A percentile compares a stretch with the other conserved stretches of the same genome.
Evolutionary conservation across 2,329 filamentous ascomycete species (phyloP).

Genomic region (Chaetomium sp.): DNA sequence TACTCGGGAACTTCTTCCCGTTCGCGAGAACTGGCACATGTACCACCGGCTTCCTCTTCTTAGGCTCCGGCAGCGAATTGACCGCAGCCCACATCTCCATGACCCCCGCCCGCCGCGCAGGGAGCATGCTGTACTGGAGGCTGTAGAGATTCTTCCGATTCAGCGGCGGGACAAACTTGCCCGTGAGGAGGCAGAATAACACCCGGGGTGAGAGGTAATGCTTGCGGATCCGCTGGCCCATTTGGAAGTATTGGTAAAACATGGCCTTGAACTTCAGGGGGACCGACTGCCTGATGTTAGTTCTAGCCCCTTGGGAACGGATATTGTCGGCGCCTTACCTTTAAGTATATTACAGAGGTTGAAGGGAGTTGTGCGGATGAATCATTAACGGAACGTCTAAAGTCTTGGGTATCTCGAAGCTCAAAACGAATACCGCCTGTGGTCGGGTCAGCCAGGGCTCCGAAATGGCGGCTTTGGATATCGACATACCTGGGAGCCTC

Average conservation of each 20-base stretch:
- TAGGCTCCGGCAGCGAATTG: slow-evolving; percentile 51
- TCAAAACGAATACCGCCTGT: slow-evolving; percentile 85
- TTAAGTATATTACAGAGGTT: slow-evolving; percentile 82
- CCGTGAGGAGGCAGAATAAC: slow-evolving; percentile 82
- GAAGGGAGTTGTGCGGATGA: slow-evolving; percentile 53
- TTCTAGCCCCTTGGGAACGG: not conserved
- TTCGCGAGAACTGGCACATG: slow-evolving; percentile 41
- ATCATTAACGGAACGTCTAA: slow-evolving; percentile 47
- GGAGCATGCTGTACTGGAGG: slow-evolving; percentile 97
- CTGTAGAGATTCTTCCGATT: slow-evolving; percentile 94
- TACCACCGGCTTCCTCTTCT: slow-evolving; percentile 46
- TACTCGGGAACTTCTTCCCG: slow-evolving; percentile 34
- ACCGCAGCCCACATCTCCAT: slow-evolving; percentile 82
- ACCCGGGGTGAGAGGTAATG: slow-evolving; percentile 92
- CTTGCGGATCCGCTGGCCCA: slow-evolving; percentile 86
- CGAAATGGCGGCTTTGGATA: not conserved
- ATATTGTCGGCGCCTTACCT: slow-evolving; percentile 55
- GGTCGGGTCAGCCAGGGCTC: slow-evolving; percentile 18
- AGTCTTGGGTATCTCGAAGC: slow-evolving; percentile 70
- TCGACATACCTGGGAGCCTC: slow-evolving; percentile 72
- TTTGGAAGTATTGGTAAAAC: slow-evolving; percentile 97
- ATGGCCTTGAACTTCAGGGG: slow-evolving; percentile 89
- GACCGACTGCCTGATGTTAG: slow-evolving; percentile 64
- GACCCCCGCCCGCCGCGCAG: slow-evolving; percentile 76
- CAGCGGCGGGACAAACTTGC: slow-evolving; percentile 91